Conservation (phyloP, 2,329 filamentous ascomycete genomes). For the Ilyonectria sp. region DNA sequence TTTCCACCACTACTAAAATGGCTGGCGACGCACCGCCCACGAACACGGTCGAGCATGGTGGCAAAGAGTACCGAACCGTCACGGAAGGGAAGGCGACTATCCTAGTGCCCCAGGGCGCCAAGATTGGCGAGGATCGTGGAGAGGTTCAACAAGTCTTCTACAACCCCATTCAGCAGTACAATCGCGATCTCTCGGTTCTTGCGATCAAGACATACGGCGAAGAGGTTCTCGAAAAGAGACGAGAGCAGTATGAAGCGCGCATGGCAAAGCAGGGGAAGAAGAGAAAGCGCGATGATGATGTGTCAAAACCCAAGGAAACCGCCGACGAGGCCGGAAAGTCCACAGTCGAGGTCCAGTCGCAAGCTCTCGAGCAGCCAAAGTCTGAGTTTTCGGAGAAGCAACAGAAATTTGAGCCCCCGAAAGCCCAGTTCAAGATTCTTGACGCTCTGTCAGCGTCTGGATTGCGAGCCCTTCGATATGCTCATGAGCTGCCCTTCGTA, state of each 20-base stretch:
- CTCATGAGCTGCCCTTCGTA: constrained; percentile 88
- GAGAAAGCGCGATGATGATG: constrained; percentile 61
- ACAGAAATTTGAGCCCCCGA: constrained; percentile 49
- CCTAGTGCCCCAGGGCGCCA: constrained; percentile 64
- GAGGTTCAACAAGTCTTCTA: constrained; percentile 91
- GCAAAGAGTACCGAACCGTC: constrained; percentile 66
- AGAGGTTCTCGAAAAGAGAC: constrained; percentile 66
- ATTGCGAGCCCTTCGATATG: constrained; percentile 90
- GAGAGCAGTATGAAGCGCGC: constrained; percentile 59
- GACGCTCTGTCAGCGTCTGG: constrained; percentile 96
- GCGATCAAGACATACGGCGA: constrained; percentile 92
- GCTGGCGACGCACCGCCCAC: constrained; percentile 34
- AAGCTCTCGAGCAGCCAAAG: constrained; percentile 34
- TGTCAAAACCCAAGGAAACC: constrained; percentile 44
- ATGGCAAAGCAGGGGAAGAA: constrained; percentile 60
- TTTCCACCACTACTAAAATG: constrained; percentile 44
- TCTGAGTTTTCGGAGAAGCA: constrained; percentile 34
- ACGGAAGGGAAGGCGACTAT: constrained; percentile 72
- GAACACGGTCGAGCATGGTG: constrained; percentile 55
- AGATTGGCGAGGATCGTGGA: constrained; percentile 66
- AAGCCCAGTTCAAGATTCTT: constrained; percentile 81
- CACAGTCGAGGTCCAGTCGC: constrained; percentile 29
- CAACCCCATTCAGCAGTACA: constrained; percentile 99
- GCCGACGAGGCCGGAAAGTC: constrained; percentile 12
- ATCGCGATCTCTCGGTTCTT: constrained; percentile 93